Percentiles rank a stretch among this genome's conserved stretches.
These are phyloP conservation scores for Cyclostephanos invisitatus DNA, from an alignment of 108 stramenopile species.

Conservation along the genomic window DNA sequence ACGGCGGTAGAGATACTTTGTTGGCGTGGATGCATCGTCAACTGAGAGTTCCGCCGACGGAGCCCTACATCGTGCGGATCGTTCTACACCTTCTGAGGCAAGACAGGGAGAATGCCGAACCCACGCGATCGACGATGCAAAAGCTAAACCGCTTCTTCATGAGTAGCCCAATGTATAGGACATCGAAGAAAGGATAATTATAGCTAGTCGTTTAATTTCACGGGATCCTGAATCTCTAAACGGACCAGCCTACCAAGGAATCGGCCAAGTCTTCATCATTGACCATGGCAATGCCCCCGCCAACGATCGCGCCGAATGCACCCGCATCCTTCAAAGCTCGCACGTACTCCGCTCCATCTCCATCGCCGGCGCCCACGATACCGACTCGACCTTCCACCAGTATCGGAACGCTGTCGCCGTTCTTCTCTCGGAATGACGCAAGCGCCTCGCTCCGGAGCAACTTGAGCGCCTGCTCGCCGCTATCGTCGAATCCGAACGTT, in stretches of 20 bases:
- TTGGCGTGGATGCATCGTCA: conserved; percentile 49
- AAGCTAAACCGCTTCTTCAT: conserved; percentile 80
- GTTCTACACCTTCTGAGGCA: conserved; percentile 62
- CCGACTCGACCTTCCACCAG: conserved; percentile 82
- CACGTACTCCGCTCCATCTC: conserved; percentile 49
- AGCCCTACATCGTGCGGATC: conserved; percentile 52
- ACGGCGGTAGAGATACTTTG: conserved; percentile 48
- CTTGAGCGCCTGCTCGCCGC: conserved; percentile 71
- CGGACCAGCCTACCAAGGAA: conserved; percentile 21
- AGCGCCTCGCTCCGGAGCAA: conserved; percentile 70
- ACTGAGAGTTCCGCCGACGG: background rate
- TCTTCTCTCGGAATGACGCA: conserved; percentile 52
- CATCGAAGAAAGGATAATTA: background rate
- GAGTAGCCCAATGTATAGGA: conserved; percentile 44
- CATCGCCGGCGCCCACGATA: conserved; percentile 47
- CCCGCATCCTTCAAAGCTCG: conserved; percentile 66
- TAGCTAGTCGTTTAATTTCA: background rate
- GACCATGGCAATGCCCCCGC: conserved; percentile 56
- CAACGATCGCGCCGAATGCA: conserved; percentile 77
- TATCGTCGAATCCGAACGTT: conserved; percentile 71
- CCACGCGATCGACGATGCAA: conserved; percentile 73
- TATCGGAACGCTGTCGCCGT: conserved; percentile 59
- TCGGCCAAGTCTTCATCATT: conserved; percentile 34
- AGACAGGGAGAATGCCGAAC: conserved; percentile 65
- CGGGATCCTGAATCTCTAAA: conserved; percentile 3